A percentile compares a stretch with the other conserved stretches of the same genome.
Conservation (phyloP, 805 yeast species). For the Komagataella kurtzmanii region DNA sequence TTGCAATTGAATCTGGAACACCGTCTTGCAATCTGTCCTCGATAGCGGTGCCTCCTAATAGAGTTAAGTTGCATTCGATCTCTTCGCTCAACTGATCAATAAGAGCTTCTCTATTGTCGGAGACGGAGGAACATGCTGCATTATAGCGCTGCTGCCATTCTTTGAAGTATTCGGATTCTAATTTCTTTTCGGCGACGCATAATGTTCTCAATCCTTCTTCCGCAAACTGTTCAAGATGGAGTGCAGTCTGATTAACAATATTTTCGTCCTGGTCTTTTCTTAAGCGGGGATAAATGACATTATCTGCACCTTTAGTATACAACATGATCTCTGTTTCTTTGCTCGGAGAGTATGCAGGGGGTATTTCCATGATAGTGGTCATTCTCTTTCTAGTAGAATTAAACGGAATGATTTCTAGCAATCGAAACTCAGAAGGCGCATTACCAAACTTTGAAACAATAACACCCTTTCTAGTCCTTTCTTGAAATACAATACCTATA, state of each 20-base stretch:
- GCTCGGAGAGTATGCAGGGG: slow-evolving; percentile 11
- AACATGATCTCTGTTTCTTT: slow-evolving; percentile 25
- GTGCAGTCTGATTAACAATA: slow-evolving; percentile 41
- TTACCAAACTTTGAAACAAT: slow-evolving; percentile 30
- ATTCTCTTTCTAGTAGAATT: slow-evolving; percentile 65
- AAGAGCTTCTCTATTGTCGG: slow-evolving; percentile 41
- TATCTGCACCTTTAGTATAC: slow-evolving; percentile 67
- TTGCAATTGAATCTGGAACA: slow-evolving; percentile 61
- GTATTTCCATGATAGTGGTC: slow-evolving; percentile 51
- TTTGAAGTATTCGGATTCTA: slow-evolving; percentile 29
- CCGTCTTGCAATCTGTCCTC: slow-evolving; percentile 72
- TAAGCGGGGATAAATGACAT: slow-evolving; percentile 42
- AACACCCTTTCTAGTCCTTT: slow-evolving; percentile 35
- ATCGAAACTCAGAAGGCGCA: slow-evolving; percentile 25
- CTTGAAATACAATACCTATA: slow-evolving; percentile 50
- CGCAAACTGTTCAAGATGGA: slow-evolving; percentile 56
- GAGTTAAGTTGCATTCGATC: slow-evolving; percentile 39
- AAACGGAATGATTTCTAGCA: slow-evolving; percentile 48
- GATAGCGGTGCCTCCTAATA: slow-evolving; percentile 73
- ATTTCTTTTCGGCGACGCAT: slow-evolving; percentile 47
- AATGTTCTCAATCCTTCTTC: slow-evolving; percentile 70
- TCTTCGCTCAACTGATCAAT: slow-evolving; percentile 43
- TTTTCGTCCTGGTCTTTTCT: slow-evolving; percentile 22
- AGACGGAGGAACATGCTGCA: slow-evolving; percentile 41
- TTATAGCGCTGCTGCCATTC: slow-evolving; percentile 44